Percentiles rank a stretch among this genome's conserved stretches.
phyloP scores from a whole-genome alignment of 768 basidiomycete genomes.

The Coprinopsis sp. region DNA sequence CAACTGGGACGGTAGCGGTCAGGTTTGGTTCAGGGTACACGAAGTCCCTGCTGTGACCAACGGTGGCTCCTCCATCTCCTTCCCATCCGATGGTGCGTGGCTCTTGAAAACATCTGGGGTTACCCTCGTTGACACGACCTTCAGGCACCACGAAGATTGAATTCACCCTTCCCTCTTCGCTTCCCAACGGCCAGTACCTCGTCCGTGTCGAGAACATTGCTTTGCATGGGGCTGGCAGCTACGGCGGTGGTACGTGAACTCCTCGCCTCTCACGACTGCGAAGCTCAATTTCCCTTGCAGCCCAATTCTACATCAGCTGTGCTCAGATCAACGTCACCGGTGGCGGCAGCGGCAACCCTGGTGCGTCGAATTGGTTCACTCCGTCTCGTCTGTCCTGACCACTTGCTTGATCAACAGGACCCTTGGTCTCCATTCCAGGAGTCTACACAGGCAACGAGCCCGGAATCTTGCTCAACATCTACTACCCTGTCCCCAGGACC shows the following conservation, averaged over 20 bases:
- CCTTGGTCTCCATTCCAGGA: slow-evolving; percentile 24
- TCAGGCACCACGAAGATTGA: slow-evolving; percentile 15
- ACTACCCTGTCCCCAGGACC: slow-evolving; percentile 15
- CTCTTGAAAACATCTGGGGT: not conserved
- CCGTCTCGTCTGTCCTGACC: no score
- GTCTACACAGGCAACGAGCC: slow-evolving; percentile 24
- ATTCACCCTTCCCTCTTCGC: slow-evolving; percentile 31
- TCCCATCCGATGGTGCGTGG: slow-evolving; percentile 30
- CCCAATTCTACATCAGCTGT: slow-evolving; percentile 32
- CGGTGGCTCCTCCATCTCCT: slow-evolving; percentile 34
- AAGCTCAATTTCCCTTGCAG: slow-evolving; percentile 5
- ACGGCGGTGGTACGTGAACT: slow-evolving; percentile 27
- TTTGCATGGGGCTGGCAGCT: slow-evolving; percentile 30
- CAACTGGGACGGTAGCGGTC: slow-evolving; percentile 35
- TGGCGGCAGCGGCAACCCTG: slow-evolving; percentile 22
- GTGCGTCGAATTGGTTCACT: no score
- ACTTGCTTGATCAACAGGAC: no score
- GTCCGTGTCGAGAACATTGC: slow-evolving; percentile 39
- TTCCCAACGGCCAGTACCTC: slow-evolving; percentile 35
- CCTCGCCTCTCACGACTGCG: not conserved
- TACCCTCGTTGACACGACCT: slow-evolving; percentile 1
- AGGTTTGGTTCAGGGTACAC: slow-evolving; percentile 43
- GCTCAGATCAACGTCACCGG: slow-evolving; percentile 35
- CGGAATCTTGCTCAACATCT: slow-evolving; percentile 18
- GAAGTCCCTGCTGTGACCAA: slow-evolving; percentile 38